These are phyloP conservation scores for Tylopilus subfusipes DNA, from an alignment of 768 basidiomycete genomes.

Conservation along the genomic window DNA sequence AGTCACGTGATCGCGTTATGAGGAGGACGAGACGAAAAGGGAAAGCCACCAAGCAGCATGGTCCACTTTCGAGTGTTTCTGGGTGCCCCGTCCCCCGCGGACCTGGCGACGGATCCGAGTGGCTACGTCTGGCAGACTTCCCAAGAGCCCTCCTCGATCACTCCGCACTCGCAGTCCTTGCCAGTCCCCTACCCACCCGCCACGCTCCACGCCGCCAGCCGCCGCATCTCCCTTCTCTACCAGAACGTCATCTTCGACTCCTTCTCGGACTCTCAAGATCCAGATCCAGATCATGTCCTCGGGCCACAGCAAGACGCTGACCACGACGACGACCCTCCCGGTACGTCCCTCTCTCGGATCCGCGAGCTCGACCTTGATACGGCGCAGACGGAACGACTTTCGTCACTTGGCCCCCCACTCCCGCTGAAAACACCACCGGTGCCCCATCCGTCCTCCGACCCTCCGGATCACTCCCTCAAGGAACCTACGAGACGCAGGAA, in stretches of 20 bases:
- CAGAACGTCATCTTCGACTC: conserved; percentile 68
- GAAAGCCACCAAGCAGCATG: too few relatives aligned
- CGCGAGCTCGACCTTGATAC: neutral
- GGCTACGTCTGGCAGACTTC: conserved; percentile 47
- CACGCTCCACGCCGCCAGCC: conserved; percentile 62
- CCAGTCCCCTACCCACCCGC: conserved; percentile 39
- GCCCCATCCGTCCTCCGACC: conserved; percentile 26
- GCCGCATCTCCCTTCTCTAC: conserved; percentile 67
- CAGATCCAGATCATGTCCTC: conserved; percentile 26
- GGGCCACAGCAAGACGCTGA: conserved; percentile 20
- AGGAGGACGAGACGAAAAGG: neutral
- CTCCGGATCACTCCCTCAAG: conserved; percentile 25
- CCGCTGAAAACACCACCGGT: conserved; percentile 20
- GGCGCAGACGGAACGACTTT: conserved; percentile 45
- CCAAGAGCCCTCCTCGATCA: conserved; percentile 16
- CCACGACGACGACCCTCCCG: conserved; percentile 3
- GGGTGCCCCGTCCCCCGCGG: conserved; percentile 40
- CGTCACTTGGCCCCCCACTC: conserved; percentile 59
- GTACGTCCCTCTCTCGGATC: conserved; percentile 15
- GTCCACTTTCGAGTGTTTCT: neutral
- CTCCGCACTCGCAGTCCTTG: neutral
- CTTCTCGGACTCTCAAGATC: conserved; percentile 29
- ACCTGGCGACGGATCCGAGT: conserved; percentile 34
- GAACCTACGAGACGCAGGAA: conserved; percentile 42
- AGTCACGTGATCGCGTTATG: neutral